Evolutionary conservation across 2,329 filamentous ascomycete genomes (phyloP).

Genomic region (Xylariaceae sp.): DNA sequence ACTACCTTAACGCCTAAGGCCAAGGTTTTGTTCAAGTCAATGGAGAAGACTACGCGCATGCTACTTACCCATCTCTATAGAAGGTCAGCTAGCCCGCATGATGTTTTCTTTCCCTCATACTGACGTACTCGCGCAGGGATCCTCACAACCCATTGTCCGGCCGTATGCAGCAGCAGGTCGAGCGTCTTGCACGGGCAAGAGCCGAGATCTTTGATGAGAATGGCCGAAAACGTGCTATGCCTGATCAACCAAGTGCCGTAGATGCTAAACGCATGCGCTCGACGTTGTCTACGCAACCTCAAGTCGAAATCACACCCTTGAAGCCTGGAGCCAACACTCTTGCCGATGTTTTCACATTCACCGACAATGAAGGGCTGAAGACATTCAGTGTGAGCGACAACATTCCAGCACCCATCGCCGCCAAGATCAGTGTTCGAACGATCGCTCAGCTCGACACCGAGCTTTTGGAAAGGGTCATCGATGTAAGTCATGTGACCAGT

Average conservation of each 20-base stretch:
- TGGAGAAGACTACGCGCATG: slow-evolving; percentile 87
- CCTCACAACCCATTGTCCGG: slow-evolving; percentile 68
- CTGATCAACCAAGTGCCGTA: slow-evolving; percentile 64
- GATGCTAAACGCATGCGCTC: slow-evolving; percentile 80
- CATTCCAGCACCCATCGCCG: slow-evolving; percentile 68
- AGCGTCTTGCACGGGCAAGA: slow-evolving; percentile 72
- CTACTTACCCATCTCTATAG: slow-evolving; percentile 79
- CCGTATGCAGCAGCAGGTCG: slow-evolving; percentile 82
- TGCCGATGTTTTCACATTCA: slow-evolving; percentile 82
- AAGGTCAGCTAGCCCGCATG: slow-evolving; percentile 46
- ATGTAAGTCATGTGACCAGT: slow-evolving; percentile 45
- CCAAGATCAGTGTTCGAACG: slow-evolving; percentile 76
- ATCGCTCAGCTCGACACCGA: slow-evolving; percentile 65
- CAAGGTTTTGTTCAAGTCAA: slow-evolving; percentile 81
- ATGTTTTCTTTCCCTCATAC: slow-evolving; percentile 22
- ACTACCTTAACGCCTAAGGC: slow-evolving; percentile 71
- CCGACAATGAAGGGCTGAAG: slow-evolving; percentile 65
- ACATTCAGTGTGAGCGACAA: slow-evolving; percentile 73
- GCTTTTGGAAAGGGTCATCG: slow-evolving; percentile 66
- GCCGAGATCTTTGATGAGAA: slow-evolving; percentile 75
- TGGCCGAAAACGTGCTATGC: slow-evolving; percentile 69
- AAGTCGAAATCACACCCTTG: slow-evolving; percentile 61
- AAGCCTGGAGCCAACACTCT: slow-evolving; percentile 71
- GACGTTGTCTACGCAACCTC: slow-evolving; percentile 40
- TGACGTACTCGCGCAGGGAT: slow-evolving; percentile 49